A percentile compares a stretch with the other conserved stretches of the same genome.
These are phyloP conservation scores for Cladosporium colombiae DNA, from an alignment of 2,329 filamentous ascomycete species.

Conservation along the genomic window DNA sequence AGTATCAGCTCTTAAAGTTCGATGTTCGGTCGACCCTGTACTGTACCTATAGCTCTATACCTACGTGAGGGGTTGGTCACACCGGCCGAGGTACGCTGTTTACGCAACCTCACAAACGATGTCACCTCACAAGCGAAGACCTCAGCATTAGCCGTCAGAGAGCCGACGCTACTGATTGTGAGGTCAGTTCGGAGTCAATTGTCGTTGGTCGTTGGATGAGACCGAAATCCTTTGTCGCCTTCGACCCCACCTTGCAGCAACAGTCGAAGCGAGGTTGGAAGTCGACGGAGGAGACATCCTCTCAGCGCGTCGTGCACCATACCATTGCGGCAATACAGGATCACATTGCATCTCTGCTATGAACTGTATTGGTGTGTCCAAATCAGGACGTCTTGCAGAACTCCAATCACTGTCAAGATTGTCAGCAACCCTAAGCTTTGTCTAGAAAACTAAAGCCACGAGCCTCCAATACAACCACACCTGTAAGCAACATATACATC, in stretches of 20 bases:
- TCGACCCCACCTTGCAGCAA: not conserved
- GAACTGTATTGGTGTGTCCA: not conserved
- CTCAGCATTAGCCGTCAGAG: not conserved
- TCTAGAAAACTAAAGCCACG: not conserved
- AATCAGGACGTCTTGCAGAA: not conserved
- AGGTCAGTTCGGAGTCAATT: not conserved
- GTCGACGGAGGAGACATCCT: not conserved
- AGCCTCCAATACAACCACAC: not conserved
- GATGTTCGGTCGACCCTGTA: not conserved
- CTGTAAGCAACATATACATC: not conserved
- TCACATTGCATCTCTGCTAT: not conserved
- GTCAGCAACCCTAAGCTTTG: not conserved
- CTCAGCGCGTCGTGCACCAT: not conserved
- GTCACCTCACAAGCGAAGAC: not conserved
- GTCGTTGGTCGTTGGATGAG: not conserved
- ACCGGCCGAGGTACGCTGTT: conserved; percentile 10
- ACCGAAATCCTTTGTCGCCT: not conserved
- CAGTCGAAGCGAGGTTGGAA: not conserved
- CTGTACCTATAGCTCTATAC: not conserved
- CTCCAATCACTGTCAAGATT: not conserved
- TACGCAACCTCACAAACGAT: not conserved
- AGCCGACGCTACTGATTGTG: not conserved
- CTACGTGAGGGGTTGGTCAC: conserved; percentile 1
- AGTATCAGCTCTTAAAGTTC: not conserved
- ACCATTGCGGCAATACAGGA: not conserved